Conservation (phyloP, 2,329 filamentous ascomycete genomes). For the Colletotrichum zoysiae region DNA sequence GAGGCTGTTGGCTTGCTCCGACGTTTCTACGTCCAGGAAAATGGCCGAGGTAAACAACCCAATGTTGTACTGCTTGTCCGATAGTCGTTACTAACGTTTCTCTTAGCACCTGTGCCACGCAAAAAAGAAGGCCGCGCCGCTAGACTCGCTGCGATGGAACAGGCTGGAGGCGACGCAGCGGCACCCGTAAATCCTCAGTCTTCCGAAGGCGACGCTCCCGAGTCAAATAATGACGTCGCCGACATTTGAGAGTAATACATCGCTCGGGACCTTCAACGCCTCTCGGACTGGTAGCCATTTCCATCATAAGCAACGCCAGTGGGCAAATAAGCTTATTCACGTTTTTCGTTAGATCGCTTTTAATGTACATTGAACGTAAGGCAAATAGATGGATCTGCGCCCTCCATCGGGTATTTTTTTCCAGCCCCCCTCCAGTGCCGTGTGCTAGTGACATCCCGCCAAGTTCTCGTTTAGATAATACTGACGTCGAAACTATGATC, state of each 20-base stretch:
- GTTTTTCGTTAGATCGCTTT: slow-evolving; percentile 13
- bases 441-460: neutral
- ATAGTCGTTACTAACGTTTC: slow-evolving; percentile 39
- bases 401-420: slow-evolving; percentile 14
- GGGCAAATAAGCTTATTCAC: neutral
- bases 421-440: neutral
- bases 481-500: neutral
- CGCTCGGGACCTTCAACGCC: neutral
- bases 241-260: neutral
- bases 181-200: neutral
- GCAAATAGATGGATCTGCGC: slow-evolving; percentile 1
- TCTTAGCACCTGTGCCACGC: slow-evolving; percentile 62
- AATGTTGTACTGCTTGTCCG: slow-evolving; percentile 25
- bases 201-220: neutral
- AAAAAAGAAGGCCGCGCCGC: slow-evolving; percentile 69
- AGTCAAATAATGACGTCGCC: neutral
- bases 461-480: neutral
- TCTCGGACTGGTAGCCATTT: neutral
- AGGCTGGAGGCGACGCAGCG: slow-evolving; percentile 27
- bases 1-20: slow-evolving; percentile 93
- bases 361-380: slow-evolving; percentile 12
- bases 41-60: slow-evolving; percentile 81
- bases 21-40: slow-evolving; percentile 98
- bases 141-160: slow-evolving; percentile 61
- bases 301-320: neutral